phyloP scores from a whole-genome alignment of 768 basidiomycete species.

The Naganishia randhawae region DNA sequence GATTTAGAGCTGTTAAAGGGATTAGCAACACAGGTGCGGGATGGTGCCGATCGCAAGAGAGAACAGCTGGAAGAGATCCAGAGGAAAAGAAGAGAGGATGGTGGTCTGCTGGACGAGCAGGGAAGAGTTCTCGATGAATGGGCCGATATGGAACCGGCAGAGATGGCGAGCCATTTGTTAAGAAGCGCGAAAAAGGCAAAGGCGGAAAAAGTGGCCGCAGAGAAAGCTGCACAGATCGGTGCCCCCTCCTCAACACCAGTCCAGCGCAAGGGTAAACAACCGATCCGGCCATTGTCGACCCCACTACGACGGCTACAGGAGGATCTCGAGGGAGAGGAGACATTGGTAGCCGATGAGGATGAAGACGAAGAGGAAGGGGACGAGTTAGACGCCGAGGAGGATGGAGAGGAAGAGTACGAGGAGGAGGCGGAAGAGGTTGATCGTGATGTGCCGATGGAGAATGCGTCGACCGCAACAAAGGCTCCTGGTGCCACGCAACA shows the following conservation, averaged over 20 bases:
- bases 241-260: neutral
- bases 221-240: slow-evolving; percentile 7
- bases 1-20: slow-evolving; percentile 39
- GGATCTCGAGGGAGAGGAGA: neutral
- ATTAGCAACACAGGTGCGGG: slow-evolving; percentile 23
- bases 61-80: slow-evolving; percentile 29
- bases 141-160: slow-evolving; percentile 17
- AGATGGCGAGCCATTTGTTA: slow-evolving; percentile 3
- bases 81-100: slow-evolving; percentile 17
- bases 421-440: neutral
- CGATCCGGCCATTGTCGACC: slow-evolving; percentile 1
- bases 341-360: neutral
- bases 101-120: slow-evolving; percentile 15
- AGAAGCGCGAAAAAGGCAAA: slow-evolving; percentile 24
- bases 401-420: slow-evolving; percentile 37
- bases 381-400: slow-evolving; percentile 7
- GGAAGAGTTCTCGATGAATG: slow-evolving; percentile 9
- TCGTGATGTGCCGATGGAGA: neutral
- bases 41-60: slow-evolving; percentile 28
- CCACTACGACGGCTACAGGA: neutral
- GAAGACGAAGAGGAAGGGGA: neutral
- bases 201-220: slow-evolving; percentile 7
- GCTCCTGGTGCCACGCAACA: neutral
- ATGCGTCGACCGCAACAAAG: neutral
- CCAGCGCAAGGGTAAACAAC: slow-evolving; percentile 8